Percentiles rank a stretch among this genome's conserved stretches.
phyloP scores from a whole-genome alignment of 2,329 filamentous ascomycete genomes.

The Metarhizium humberi region DNA sequence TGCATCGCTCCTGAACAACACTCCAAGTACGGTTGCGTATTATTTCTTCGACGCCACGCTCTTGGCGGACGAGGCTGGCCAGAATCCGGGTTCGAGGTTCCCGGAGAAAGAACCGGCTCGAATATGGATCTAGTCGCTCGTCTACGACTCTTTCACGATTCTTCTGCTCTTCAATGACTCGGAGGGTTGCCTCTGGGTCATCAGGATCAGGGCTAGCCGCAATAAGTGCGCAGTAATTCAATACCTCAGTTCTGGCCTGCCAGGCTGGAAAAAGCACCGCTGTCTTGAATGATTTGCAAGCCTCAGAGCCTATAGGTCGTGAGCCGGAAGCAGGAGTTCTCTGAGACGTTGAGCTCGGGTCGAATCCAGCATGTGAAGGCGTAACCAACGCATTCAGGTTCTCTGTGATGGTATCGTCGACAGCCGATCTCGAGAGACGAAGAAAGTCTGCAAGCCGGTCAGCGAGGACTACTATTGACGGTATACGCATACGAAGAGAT shows the following conservation, averaged over 20 bases:
- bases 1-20: conserved; percentile 67
- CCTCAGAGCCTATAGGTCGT: conserved; percentile 45
- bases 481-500: conserved; percentile 11
- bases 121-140: conserved; percentile 89
- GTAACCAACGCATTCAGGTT: conserved; percentile 84
- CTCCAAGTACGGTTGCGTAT: conserved; percentile 77
- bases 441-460: conserved; percentile 63
- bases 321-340: conserved; percentile 43
- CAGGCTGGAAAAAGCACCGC: conserved; percentile 79
- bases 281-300: conserved; percentile 67
- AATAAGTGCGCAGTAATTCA: conserved; percentile 83
- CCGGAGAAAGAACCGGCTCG: conserved; percentile 66
- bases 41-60: conserved; percentile 68
- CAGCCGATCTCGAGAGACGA: conserved; percentile 68
- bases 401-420: conserved; percentile 90
- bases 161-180: conserved; percentile 60
- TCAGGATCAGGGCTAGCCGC: conserved; percentile 81
- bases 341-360: conserved; percentile 65
- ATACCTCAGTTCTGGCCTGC: conserved; percentile 71
- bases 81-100: conserved; percentile 76
- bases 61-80: conserved; percentile 63
- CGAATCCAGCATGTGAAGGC: conserved; percentile 63
- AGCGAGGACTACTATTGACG: background rate
- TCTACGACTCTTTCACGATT: conserved; percentile 69
- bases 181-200: conserved; percentile 65